A percentile compares a stretch with the other conserved stretches of the same genome.
Conservation (phyloP, 2,329 filamentous ascomycete genomes). For the Penicillium sp. region DNA sequence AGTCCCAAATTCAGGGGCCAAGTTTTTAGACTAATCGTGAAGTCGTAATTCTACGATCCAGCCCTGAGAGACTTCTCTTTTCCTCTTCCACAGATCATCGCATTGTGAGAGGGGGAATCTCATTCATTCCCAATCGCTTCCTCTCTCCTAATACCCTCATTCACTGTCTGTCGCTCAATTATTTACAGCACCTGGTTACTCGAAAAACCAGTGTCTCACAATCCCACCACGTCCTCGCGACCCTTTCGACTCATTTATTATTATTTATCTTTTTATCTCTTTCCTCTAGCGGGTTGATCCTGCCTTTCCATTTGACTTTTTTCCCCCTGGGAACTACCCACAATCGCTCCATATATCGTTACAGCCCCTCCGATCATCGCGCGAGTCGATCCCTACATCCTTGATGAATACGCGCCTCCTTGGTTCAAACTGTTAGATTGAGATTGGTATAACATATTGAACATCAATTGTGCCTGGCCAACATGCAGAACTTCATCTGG, state of each 20-base stretch:
- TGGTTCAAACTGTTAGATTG: neutral
- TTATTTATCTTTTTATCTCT: neutral
- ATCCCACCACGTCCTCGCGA: neutral
- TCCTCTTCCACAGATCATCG: conserved; percentile 4
- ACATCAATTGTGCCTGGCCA: neutral
- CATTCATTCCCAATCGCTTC: conserved; percentile 2
- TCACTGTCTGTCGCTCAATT: neutral
- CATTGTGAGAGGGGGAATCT: conserved; percentile 6
- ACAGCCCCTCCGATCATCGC: conserved; percentile 9
- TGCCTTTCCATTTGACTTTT: conserved; percentile 1
- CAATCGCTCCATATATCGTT: conserved; percentile 2
- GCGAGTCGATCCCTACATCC: conserved; percentile 2
- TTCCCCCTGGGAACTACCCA: neutral
- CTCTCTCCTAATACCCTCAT: conserved; percentile 2
- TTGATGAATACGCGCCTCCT: conserved; percentile 5
- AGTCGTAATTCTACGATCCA: conserved; percentile 1
- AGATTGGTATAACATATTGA: neutral
- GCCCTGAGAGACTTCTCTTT: conserved; percentile 11
- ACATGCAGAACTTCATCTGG: conserved; percentile 28
- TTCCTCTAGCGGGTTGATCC: conserved; percentile 21
- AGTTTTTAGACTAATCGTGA: neutral
- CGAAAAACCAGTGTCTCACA: conserved; percentile 3
- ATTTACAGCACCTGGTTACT: conserved; percentile 1
- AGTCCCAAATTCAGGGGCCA: conserved; percentile 19
- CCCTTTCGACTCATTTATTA: conserved; percentile 1